Evolutionary conservation across 2,329 filamentous ascomycete species (phyloP).

Genomic region (Ophiosphaerella korrae): DNA sequence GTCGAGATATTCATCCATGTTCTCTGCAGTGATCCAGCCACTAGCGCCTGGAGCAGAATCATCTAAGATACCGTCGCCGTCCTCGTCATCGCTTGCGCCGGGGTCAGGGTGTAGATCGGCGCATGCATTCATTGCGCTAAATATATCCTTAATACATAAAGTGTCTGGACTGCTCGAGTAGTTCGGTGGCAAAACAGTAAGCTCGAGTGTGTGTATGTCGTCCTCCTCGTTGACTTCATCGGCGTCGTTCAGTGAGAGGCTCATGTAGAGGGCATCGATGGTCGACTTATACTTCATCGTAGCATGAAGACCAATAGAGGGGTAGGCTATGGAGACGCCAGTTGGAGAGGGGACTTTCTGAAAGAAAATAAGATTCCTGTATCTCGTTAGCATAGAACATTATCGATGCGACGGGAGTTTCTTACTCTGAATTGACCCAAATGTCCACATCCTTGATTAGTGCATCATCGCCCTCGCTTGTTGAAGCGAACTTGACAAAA

Average conservation of each 20-base stretch:
- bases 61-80: conserved; percentile 54
- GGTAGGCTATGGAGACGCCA: conserved; percentile 75
- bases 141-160: conserved; percentile 58
- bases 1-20: conserved; percentile 72
- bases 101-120: conserved; percentile 78
- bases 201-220: conserved; percentile 66
- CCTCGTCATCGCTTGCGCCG: conserved; percentile 60
- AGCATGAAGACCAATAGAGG: conserved; percentile 75
- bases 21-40: conserved; percentile 91
- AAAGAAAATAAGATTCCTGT: conserved; percentile 66
- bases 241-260: conserved; percentile 56
- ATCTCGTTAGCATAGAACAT: not conserved
- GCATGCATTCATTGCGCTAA: conserved; percentile 73
- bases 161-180: conserved; percentile 27
- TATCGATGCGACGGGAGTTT: not conserved
- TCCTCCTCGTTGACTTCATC: conserved; percentile 65
- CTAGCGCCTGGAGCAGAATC: conserved; percentile 71
- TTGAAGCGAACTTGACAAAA: conserved; percentile 51
- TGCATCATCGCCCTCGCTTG: conserved; percentile 31
- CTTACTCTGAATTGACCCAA: conserved; percentile 55
- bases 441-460: conserved; percentile 50
- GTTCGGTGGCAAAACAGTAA: conserved; percentile 65
- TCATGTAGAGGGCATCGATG: conserved; percentile 44
- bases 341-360: conserved; percentile 58
- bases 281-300: conserved; percentile 62